phyloP scores from a whole-genome alignment of 768 basidiomycete genomes.

The Tylopilus rubrobrunneus region DNA sequence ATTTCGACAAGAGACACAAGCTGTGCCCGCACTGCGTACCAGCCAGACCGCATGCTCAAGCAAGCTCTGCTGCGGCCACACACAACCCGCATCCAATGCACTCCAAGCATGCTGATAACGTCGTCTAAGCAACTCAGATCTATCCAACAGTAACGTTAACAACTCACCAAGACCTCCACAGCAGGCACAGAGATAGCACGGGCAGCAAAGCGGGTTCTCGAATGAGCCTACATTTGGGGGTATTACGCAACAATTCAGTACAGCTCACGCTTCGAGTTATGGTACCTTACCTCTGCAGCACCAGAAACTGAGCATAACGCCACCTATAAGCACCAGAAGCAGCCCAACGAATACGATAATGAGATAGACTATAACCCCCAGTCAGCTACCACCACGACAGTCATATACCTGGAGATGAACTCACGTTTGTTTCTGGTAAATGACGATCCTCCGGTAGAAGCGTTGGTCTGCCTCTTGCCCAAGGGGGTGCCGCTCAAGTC shows the following conservation, averaged over 20 bases:
- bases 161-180: constrained; percentile 63
- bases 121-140: constrained; percentile 1
- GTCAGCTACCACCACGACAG: not conserved
- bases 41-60: not conserved
- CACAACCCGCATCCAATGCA: constrained; percentile 70
- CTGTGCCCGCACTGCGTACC: not conserved
- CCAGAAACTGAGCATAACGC: constrained; percentile 58
- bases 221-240: constrained; percentile 40
- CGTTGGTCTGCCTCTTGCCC: constrained; percentile 24
- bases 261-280: not conserved
- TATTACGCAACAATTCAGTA: not conserved
- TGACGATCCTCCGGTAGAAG: constrained; percentile 14
- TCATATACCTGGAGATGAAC: constrained; percentile 10
- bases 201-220: constrained; percentile 62
- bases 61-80: constrained; percentile 41
- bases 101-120: constrained; percentile 52
- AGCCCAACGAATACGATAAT: constrained; percentile 65
- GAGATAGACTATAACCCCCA: constrained; percentile 45
- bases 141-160: not conserved
- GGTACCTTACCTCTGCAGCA: constrained; percentile 51
- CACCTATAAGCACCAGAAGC: constrained; percentile 50
- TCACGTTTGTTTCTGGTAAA: constrained; percentile 44
- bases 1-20: not conserved
- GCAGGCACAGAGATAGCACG: constrained; percentile 70
- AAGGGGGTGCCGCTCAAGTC: constrained; percentile 29